Conservation (phyloP, 2,329 filamentous ascomycete genomes). For the Fusarium sp. region DNA sequence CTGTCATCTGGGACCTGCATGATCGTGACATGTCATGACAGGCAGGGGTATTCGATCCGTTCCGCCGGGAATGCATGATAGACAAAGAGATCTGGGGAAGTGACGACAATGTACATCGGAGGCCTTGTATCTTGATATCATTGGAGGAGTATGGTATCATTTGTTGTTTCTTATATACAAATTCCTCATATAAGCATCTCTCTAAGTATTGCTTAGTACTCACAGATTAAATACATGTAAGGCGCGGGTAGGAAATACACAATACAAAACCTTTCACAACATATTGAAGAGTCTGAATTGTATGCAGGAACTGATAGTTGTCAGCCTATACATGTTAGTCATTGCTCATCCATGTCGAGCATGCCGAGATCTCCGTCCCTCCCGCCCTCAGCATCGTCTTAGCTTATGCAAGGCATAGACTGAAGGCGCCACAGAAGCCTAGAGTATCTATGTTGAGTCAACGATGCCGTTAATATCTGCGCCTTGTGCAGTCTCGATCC, state of each 20-base stretch:
- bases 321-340: neutral
- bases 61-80: neutral
- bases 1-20: slow-evolving; percentile 7
- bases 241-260: neutral
- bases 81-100: slow-evolving; percentile 5
- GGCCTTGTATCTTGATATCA: neutral
- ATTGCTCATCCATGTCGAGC: neutral
- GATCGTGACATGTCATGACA: slow-evolving; percentile 23
- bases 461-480: no score
- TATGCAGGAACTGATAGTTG: neutral
- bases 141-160: neutral
- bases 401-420: slow-evolving; percentile 9
- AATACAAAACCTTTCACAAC: neutral
- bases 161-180: neutral
- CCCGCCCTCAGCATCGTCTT: slow-evolving; percentile 2
- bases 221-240: neutral
- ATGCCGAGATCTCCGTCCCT: slow-evolving; percentile 1
- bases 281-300: neutral
- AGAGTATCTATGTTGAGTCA: neutral
- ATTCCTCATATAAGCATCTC: neutral
- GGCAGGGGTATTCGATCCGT: slow-evolving; percentile 11
- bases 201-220: neutral
- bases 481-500: neutral
- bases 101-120: slow-evolving; percentile 1
- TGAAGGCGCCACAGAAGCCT: neutral